Evolutionary conservation across 306 rosid genomes (phyloP).

Genomic region (Casuarina cunninghamiana): DNA sequence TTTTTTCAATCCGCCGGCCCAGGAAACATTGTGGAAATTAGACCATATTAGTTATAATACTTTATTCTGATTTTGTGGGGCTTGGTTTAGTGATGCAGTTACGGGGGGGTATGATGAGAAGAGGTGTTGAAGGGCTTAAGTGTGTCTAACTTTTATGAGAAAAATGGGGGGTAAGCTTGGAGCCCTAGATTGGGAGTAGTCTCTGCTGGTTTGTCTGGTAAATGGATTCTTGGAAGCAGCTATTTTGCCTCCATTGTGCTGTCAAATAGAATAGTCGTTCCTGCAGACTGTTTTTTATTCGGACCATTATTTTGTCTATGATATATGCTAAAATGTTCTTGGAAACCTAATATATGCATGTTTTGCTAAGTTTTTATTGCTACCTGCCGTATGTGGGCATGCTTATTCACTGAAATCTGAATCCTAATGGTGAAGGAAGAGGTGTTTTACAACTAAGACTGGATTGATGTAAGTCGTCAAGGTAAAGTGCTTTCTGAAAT

Average conservation of each 20-base stretch:
- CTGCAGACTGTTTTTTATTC: neutral
- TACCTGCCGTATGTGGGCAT: conserved; percentile 85
- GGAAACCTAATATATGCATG: neutral
- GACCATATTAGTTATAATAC: no score
- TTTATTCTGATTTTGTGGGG: no score
- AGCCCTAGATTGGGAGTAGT: no score
- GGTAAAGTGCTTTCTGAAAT: conserved; percentile 44
- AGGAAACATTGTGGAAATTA: no score
- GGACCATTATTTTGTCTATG: neutral
- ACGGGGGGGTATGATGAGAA: no score
- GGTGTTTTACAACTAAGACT: conserved; percentile 97
- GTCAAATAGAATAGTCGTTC: neutral
- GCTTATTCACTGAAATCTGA: conserved; percentile 78
- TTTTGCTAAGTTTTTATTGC: conserved; percentile 22
- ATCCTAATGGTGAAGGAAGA: conserved; percentile 95
- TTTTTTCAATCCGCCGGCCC: no score
- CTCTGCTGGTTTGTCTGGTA: no score
- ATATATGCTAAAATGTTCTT: neutral
- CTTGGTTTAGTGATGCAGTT: no score
- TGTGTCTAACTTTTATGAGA: no score
- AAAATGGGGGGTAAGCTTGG: no score
- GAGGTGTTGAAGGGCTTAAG: no score
- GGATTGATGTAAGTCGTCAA: conserved; percentile 95
- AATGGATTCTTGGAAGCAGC: no score
- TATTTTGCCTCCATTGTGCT: neutral